Conservation (phyloP, 2,329 filamentous ascomycete species). For the Huntiella bhutanensis region DNA sequence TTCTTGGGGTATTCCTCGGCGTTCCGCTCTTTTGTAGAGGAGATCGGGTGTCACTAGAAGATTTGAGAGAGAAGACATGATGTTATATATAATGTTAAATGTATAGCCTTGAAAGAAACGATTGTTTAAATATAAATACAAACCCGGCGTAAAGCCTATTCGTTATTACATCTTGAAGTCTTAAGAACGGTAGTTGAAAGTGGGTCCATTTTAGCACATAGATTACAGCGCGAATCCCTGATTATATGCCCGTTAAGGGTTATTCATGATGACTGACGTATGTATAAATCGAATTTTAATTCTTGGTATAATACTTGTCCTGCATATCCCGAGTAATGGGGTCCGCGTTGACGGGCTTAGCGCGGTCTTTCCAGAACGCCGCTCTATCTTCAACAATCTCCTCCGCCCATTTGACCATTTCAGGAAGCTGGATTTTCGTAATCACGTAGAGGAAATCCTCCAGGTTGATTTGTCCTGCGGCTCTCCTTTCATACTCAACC, state of each 20-base stretch:
- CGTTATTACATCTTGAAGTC: not conserved
- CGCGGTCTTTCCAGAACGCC: slow-evolving; percentile 44
- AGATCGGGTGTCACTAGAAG: slow-evolving; percentile 55
- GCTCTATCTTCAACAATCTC: slow-evolving; percentile 61
- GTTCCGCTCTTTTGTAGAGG: slow-evolving; percentile 35
- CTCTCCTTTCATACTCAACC: slow-evolving; percentile 77
- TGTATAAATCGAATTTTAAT: not conserved
- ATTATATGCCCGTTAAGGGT: too few species aligned
- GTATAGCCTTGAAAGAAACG: not conserved
- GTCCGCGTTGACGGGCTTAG: slow-evolving; percentile 7
- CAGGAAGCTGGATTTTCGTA: slow-evolving; percentile 50
- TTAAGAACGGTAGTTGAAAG: slow-evolving; percentile 1
- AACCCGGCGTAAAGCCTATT: not conserved
- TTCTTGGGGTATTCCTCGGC: slow-evolving; percentile 43
- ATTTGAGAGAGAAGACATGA: slow-evolving; percentile 32
- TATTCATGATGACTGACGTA: too few species aligned
- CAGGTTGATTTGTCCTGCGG: slow-evolving; percentile 49
- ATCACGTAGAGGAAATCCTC: slow-evolving; percentile 76
- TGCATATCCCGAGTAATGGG: slow-evolving; percentile 24
- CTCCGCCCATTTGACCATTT: slow-evolving; percentile 63
- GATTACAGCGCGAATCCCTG: too few species aligned
- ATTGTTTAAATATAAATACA: not conserved
- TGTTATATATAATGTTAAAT: not conserved
- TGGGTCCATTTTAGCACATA: not conserved
- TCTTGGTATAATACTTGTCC: slow-evolving; percentile 18